These are phyloP conservation scores for Astrocystis sublimbata DNA, from an alignment of 495 filamentous ascomycete genomes.

Conservation along the genomic window DNA sequence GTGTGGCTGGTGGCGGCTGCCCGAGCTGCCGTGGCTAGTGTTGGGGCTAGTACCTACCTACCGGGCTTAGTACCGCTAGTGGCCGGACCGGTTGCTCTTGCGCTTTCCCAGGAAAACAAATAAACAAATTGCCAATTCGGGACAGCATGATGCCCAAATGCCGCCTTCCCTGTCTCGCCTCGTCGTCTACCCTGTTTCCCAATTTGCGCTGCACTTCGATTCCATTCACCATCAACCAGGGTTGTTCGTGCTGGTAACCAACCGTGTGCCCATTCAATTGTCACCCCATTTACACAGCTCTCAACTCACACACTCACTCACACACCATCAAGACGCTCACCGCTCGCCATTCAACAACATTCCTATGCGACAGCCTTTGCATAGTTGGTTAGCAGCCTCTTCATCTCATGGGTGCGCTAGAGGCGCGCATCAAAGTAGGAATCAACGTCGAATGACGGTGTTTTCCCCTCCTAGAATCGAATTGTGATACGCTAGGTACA, in stretches of 20 bases:
- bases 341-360: no score
- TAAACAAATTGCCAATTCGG: slow-evolving; percentile 37
- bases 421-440: slow-evolving; percentile 21
- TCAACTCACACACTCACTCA: neutral
- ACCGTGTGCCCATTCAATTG: neutral
- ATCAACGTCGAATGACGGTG: neutral
- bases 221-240: slow-evolving; percentile 2
- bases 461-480: neutral
- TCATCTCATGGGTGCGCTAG: slow-evolving; percentile 31
- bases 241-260: neutral
- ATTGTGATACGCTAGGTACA: no score
- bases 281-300: slow-evolving; percentile 1
- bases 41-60: no score
- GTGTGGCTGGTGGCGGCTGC: slow-evolving; percentile 7
- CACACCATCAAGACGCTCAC: slow-evolving; percentile 9
- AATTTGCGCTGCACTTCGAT: neutral
- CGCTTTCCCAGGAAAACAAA: slow-evolving; percentile 29
- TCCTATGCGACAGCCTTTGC: slow-evolving; percentile 19
- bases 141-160: slow-evolving; percentile 25
- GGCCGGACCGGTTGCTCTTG: slow-evolving; percentile 29
- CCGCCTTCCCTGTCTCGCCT: no score
- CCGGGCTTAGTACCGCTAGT: no score
- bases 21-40: no score
- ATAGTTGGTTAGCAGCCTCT: slow-evolving; percentile 8
- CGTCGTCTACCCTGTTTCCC: neutral